phyloP scores from a whole-genome alignment of 495 filamentous ascomycete species.

The Xylaria scruposa region DNA sequence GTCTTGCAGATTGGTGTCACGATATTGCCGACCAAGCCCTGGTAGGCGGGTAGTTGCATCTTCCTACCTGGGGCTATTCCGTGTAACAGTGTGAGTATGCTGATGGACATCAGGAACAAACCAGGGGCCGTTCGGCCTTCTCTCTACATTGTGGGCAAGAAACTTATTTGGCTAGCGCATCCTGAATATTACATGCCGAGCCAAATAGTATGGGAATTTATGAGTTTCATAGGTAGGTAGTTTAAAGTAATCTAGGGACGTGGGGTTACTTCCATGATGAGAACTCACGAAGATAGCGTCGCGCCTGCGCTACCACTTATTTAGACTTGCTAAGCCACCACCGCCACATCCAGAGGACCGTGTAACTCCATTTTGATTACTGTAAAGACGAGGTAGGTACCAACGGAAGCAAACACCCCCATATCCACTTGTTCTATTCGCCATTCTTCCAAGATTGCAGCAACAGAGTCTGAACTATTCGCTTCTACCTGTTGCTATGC shows the following conservation, averaged over 20 bases:
- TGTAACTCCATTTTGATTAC: too few relatives aligned
- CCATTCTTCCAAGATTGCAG: neutral
- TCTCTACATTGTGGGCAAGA: neutral
- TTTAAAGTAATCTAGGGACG: neutral
- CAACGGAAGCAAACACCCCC: neutral
- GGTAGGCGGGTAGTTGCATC: too few relatives aligned
- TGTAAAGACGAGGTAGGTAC: too few relatives aligned
- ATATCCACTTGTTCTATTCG: neutral
- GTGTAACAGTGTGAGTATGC: too few relatives aligned
- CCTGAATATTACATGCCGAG: neutral
- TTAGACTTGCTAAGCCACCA: slow-evolving; percentile 1
- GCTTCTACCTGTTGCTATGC: neutral
- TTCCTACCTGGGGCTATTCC: too few relatives aligned
- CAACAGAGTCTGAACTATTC: neutral
- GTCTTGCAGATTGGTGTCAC: too few relatives aligned
- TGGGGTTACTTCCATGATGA: neutral
- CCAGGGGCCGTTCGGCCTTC: neutral
- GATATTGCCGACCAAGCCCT: too few relatives aligned
- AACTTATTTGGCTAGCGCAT: neutral
- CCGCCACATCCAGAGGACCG: neutral
- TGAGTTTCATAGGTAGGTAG: neutral
- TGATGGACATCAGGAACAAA: neutral
- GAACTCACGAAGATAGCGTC: neutral
- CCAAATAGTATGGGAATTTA: neutral
- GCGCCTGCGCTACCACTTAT: neutral